A percentile compares a stretch with the other conserved stretches of the same genome.
Conservation (phyloP, 1,284 basidiomycete species). For the Fomitopsis betulina region DNA sequence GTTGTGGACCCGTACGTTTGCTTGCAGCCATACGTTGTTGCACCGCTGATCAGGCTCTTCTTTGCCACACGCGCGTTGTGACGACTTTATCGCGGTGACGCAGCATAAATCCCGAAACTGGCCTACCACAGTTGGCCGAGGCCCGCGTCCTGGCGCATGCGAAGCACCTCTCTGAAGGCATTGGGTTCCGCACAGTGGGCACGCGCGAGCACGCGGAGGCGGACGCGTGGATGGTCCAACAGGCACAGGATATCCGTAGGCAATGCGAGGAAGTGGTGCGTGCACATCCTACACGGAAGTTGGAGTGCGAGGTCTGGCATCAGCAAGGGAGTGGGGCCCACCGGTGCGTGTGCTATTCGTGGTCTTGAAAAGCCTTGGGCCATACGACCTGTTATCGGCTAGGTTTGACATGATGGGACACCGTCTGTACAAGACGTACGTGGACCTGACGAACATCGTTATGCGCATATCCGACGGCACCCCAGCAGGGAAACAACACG, state of each 20-base stretch:
- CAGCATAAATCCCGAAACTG: constrained; percentile 50
- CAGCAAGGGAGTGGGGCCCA: constrained; percentile 85
- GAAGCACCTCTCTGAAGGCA: constrained; percentile 71
- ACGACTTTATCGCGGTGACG: not conserved
- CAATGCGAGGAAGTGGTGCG: constrained; percentile 56
- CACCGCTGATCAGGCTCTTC: not conserved
- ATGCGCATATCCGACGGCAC: constrained; percentile 86
- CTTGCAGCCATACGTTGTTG: not conserved
- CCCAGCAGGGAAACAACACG: constrained; percentile 67
- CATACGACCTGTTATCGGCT: not conserved
- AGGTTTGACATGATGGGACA: constrained; percentile 86
- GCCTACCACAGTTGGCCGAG: constrained; percentile 69
- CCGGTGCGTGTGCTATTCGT: constrained; percentile 47
- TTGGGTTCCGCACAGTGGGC: constrained; percentile 92
- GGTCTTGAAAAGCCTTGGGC: not conserved
- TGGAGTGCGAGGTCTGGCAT: constrained; percentile 86
- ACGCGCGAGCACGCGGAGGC: constrained; percentile 85
- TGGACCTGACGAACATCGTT: constrained; percentile 84
- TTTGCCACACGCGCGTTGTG: not conserved
- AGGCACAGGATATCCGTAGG: constrained; percentile 56
- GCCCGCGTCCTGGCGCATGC: constrained; percentile 57
- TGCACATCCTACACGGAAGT: constrained; percentile 44
- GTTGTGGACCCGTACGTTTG: constrained; percentile 24
- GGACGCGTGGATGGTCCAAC: constrained; percentile 77
- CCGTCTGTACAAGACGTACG: constrained; percentile 89